These are phyloP conservation scores for Lachnellula subtilissima DNA, from an alignment of 2,329 filamentous ascomycete genomes.

Conservation along the genomic window DNA sequence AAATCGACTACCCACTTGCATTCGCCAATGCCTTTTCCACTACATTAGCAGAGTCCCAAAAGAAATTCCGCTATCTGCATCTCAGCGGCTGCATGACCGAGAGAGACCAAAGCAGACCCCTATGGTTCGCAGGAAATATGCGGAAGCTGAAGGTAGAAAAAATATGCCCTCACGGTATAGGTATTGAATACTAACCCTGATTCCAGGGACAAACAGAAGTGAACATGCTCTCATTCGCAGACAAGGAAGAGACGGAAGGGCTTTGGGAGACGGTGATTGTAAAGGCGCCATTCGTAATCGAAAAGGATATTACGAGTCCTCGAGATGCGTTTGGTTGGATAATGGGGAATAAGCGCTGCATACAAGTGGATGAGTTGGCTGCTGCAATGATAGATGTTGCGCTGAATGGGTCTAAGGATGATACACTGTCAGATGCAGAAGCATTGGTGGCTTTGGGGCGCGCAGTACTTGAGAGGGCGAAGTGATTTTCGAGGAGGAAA, in stretches of 20 bases:
- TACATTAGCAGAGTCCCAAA: conserved; percentile 7
- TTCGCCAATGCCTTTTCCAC: conserved; percentile 6
- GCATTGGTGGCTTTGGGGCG: background rate
- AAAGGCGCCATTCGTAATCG: conserved; percentile 1
- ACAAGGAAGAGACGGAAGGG: background rate
- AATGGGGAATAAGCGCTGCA: background rate
- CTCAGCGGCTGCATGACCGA: conserved; percentile 35
- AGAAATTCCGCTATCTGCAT: conserved; percentile 40
- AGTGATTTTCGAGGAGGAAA: too few relatives aligned
- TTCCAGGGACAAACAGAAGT: conserved; percentile 2
- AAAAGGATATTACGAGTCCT: background rate
- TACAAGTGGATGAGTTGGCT: background rate
- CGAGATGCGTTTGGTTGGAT: conserved; percentile 1
- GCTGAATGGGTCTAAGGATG: conserved; percentile 6
- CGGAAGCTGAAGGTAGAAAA: background rate
- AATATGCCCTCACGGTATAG: background rate
- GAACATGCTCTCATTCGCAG: conserved; percentile 4
- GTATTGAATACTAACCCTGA: background rate
- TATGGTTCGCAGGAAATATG: conserved; percentile 33
- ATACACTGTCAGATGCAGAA: conserved; percentile 2
- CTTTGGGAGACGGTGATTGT: conserved; percentile 5
- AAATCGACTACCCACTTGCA: conserved; percentile 1
- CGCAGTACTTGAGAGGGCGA: too few relatives aligned
- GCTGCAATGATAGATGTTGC: conserved; percentile 1
- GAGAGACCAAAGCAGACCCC: conserved; percentile 34